These are phyloP conservation scores for Chlorella variabilis DNA, from an alignment of 163 green algal genomes.

Conservation along the genomic window DNA sequence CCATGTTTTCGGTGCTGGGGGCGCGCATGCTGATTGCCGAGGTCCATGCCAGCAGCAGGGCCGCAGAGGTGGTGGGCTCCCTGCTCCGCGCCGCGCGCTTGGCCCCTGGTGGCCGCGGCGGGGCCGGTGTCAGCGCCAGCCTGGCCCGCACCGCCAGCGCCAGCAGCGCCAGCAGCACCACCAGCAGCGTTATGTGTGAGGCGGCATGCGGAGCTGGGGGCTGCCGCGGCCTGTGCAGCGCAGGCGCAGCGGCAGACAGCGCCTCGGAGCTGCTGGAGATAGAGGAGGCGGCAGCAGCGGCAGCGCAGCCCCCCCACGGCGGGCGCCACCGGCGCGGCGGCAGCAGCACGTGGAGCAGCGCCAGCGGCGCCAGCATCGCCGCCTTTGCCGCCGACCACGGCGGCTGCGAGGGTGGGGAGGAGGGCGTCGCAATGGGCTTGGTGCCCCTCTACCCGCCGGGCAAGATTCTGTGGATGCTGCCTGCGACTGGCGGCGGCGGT, in stretches of 20 bases:
- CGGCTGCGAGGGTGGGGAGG: neutral
- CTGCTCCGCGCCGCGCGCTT: neutral
- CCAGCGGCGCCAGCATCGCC: conserved; percentile 5
- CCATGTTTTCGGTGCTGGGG: conserved; percentile 26
- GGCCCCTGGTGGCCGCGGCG: no score
- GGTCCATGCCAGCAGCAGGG: conserved; percentile 21
- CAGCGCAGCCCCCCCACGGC: no score
- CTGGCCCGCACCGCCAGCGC: neutral
- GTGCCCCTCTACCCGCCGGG: conserved; percentile 31
- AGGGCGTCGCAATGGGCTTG: neutral
- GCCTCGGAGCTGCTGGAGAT: neutral
- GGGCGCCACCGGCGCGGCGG: neutral
- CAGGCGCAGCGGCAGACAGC: neutral
- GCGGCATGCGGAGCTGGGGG: neutral
- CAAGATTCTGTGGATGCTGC: conserved; percentile 32
- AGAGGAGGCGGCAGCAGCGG: neutral
- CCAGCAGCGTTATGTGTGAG: neutral
- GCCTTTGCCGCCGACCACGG: conserved; percentile 8
- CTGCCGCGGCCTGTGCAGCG: conserved; percentile 5
- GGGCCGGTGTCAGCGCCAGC: neutral
- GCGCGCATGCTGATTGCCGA: conserved; percentile 29
- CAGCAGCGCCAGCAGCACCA: neutral
- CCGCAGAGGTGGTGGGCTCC: neutral
- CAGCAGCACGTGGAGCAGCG: neutral
- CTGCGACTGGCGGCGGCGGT: neutral